Evolutionary conservation across 805 yeast genomes (phyloP).

Genomic region (Candida peoriensis): DNA sequence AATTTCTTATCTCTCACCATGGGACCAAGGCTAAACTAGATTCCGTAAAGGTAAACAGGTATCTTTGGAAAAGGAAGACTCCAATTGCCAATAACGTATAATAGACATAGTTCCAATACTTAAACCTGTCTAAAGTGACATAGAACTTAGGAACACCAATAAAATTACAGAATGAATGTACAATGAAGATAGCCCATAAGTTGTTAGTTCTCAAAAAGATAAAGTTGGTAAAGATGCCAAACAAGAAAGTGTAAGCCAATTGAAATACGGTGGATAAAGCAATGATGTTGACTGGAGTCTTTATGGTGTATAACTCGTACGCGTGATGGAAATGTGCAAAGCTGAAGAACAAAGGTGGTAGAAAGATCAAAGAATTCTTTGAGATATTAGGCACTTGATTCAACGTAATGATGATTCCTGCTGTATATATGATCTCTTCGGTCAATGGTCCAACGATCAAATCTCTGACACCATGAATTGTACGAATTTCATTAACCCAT

Average conservation of each 20-base stretch:
- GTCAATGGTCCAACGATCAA: slow-evolving; percentile 68
- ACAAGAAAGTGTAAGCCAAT: slow-evolving; percentile 57
- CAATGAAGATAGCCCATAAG: slow-evolving; percentile 50
- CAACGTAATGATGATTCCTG: slow-evolving; percentile 33
- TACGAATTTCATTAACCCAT: slow-evolving; percentile 18
- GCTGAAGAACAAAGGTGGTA: slow-evolving; percentile 66
- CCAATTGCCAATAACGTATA: slow-evolving; percentile 40
- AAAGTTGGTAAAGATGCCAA: slow-evolving; percentile 63
- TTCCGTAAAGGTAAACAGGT: slow-evolving; percentile 25
- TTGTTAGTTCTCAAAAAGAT: slow-evolving; percentile 47
- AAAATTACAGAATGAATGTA: slow-evolving; percentile 65
- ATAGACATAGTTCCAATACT: slow-evolving; percentile 31
- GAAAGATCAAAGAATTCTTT: slow-evolving; percentile 23
- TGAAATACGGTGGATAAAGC: slow-evolving; percentile 43
- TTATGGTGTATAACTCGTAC: slow-evolving; percentile 35
- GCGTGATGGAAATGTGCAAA: slow-evolving; percentile 79
- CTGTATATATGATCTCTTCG: slow-evolving; percentile 70
- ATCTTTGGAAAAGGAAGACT: slow-evolving; percentile 29
- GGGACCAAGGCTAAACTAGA: slow-evolving; percentile 13
- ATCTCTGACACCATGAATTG: slow-evolving; percentile 46
- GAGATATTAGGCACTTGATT: slow-evolving; percentile 20
- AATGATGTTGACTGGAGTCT: slow-evolving; percentile 27
- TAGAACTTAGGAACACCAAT: slow-evolving; percentile 56
- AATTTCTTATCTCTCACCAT: too few species aligned
- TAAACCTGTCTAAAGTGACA: slow-evolving; percentile 10